Conservation (phyloP, 179 eudicot genomes). For the Carnegiea gigantea region DNA sequence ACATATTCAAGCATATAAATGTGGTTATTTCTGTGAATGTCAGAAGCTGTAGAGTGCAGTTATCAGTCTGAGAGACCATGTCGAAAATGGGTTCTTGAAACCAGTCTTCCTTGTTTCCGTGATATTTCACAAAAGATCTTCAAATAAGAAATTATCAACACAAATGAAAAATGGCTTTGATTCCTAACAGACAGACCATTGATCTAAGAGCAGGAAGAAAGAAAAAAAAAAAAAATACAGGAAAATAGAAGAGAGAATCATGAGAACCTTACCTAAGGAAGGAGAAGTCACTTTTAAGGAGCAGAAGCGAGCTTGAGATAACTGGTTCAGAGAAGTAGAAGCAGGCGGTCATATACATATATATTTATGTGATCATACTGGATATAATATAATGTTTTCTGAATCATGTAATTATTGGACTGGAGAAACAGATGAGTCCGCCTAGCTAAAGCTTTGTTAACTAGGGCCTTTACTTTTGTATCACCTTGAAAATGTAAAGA, state of each 20-base stretch:
- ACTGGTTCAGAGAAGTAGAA: background rate
- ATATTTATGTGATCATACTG: background rate
- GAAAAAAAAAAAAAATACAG: too few relatives aligned
- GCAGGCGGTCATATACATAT: background rate
- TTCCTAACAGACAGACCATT: too few relatives aligned
- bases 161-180: too few relatives aligned
- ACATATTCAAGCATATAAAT: background rate
- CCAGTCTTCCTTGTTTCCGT: too few relatives aligned
- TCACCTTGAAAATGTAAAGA: background rate
- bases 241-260: too few relatives aligned
- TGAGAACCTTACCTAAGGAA: too few relatives aligned
- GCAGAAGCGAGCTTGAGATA: background rate
- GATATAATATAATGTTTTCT: background rate
- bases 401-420: conserved; percentile 3
- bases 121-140: too few relatives aligned
- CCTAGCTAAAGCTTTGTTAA: background rate
- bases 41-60: too few relatives aligned
- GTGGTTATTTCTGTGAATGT: background rate
- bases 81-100: too few relatives aligned
- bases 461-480: background rate
- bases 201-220: too few relatives aligned
- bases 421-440: background rate
- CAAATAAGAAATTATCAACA: too few relatives aligned
- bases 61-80: too few relatives aligned
- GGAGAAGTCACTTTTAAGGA: background rate